phyloP scores from a whole-genome alignment of 352 stramenopile species.

The Globisporangium viniferum region DNA sequence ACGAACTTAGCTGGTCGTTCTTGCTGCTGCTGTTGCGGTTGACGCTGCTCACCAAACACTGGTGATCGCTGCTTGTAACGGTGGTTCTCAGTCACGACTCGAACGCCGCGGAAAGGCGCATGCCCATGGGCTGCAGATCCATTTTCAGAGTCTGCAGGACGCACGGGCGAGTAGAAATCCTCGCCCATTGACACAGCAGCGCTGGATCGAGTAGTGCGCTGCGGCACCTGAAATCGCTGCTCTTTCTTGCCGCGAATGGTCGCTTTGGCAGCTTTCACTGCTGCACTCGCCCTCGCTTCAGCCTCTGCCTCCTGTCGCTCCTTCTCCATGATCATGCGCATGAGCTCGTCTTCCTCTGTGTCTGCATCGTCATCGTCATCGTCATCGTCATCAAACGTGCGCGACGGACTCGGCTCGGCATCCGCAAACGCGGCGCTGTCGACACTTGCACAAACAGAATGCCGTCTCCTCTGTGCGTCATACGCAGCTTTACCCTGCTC shows the following conservation, averaged over 20 bases:
- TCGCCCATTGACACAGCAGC: neutral
- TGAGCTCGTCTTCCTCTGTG: conserved; percentile 41
- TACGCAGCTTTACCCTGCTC: neutral
- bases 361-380: neutral
- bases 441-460: neutral
- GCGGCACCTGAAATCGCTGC: neutral
- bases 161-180: conserved; percentile 35
- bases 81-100: conserved; percentile 3
- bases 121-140: neutral
- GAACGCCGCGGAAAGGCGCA: conserved; percentile 11
- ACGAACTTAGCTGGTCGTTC: neutral
- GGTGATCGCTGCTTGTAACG: neutral
- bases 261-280: conserved; percentile 1
- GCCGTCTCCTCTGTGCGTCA: neutral
- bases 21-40: neutral
- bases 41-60: neutral
- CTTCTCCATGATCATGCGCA: conserved; percentile 33
- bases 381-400: neutral
- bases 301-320: conserved; percentile 25
- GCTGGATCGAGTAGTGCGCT: neutral
- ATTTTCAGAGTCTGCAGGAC: conserved; percentile 9
- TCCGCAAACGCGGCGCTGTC: conserved; percentile 7
- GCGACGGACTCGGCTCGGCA: conserved; percentile 12
- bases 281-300: conserved; percentile 7
- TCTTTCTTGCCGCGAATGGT: neutral